Base-by-base conservation (phyloP, 495 filamentous ascomycete genomes). In the Trichocladium uniseriatum region DNA sequence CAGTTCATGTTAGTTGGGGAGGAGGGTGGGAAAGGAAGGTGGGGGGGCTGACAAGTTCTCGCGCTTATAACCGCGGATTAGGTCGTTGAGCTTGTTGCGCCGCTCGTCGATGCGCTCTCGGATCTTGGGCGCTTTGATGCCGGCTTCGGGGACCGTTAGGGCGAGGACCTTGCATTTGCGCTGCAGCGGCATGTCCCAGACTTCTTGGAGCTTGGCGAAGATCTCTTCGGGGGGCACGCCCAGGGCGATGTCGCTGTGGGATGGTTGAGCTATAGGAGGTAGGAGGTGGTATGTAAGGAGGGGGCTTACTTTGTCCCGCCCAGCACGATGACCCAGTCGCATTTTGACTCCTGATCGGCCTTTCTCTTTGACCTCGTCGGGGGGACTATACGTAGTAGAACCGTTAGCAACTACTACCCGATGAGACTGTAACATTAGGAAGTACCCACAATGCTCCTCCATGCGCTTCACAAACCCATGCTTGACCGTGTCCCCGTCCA, bases 241-340 rank as follows among this genome's bases (percentile, higher is more conserved):
- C 22, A 64, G 64, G 34, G 64, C 71, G 2, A 81, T 57, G 41
- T 80, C 79, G 54, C 66, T 70, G 37, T 27, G 45, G 35, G 20
- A 20, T 15, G n/a, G 21, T 10, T 29, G 1, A 49, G n/a, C 7
- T 9, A 38, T 35, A 8, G 21, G 10, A 6, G 28, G n/a, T 20
- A 20, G 15, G 20, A 35, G 3, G n/a, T 6, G 15, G 20, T 32
- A 31, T 19, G 43, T 10, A 24, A 32, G 15, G 35, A 27, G 27
- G 15, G 22, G n/a, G 52, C 69, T 6, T 64, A 77, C 74, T 83
- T 83, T 27, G 78, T 82, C 2, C 78, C 79, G 8, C 77, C 79
- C 16, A 82, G 66, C 6, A 80, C 63, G 20, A 75, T 69, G 19
- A 64, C 65, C 71, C 71, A 74, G 57, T 74, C 69, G 45, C 53